These are phyloP conservation scores for Botrytis squamosa DNA, from an alignment of 2,329 filamentous ascomycete species.

Conservation along the genomic window DNA sequence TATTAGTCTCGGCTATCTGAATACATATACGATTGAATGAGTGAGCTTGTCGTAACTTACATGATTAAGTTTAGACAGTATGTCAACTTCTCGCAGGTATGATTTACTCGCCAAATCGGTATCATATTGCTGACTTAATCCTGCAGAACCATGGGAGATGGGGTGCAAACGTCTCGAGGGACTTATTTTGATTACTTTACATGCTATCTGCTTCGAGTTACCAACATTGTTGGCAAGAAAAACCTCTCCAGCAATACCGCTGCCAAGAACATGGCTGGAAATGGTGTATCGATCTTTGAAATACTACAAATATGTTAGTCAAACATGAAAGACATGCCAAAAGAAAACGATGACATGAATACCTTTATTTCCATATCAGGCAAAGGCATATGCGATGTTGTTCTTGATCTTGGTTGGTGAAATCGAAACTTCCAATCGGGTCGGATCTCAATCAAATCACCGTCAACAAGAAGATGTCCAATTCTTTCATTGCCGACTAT, in stretches of 20 bases:
- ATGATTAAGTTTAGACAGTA: constrained; percentile 54
- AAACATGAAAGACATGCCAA: background rate
- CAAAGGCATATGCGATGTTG: constrained; percentile 23
- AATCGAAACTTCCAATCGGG: constrained; percentile 43
- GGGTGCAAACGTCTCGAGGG: constrained; percentile 2
- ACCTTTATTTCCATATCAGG: constrained; percentile 43
- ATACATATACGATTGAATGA: background rate
- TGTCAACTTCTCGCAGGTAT: constrained; percentile 50
- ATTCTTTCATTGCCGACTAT: constrained; percentile 39
- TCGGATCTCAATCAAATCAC: constrained; percentile 48
- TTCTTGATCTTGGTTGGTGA: constrained; percentile 31
- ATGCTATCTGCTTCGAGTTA: constrained; percentile 61
- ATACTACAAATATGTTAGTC: constrained; percentile 36
- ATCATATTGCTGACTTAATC: background rate
- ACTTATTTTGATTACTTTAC: constrained; percentile 61
- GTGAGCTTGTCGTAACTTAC: constrained; percentile 41
- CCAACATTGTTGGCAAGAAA: constrained; percentile 52
- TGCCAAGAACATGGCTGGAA: constrained; percentile 51
- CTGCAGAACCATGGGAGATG: background rate
- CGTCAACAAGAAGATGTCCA: constrained; percentile 50
- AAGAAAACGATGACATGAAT: no score
- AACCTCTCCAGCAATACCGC: constrained; percentile 54
- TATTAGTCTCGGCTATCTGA: constrained; percentile 4
- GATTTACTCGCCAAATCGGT: constrained; percentile 39
- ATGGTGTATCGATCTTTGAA: constrained; percentile 51